Evolutionary conservation across 768 basidiomycete genomes (phyloP), one percentile per base, ranked within the genome.

Genomic region (Crucibulum laeve): DNA sequence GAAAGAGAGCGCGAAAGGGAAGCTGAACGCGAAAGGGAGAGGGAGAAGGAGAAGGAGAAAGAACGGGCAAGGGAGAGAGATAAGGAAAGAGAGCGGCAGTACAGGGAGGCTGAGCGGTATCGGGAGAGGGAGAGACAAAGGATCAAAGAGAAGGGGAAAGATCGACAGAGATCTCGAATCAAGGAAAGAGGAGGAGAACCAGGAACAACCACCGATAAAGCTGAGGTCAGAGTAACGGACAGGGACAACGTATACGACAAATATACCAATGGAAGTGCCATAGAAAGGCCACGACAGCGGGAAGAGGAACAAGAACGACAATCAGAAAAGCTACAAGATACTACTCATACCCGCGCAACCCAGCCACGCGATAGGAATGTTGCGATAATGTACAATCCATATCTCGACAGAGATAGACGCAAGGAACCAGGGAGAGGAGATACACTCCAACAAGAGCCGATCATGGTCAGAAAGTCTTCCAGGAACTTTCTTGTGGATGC

Each of bases 61-160:
- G 26, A 36, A 26, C 40, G 44, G 33, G 40, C 4, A 49, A 51
- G 21, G 34, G 47, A 22, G 48, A 49, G 39, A 43, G 48, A 56
- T 50, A 56, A 44, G 33, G 61, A 61, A 32, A 65, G 42, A 50
- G 59, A 62, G 48, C 65, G 56, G 53, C 60, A 64, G 47, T 46
- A 51, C 53, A 40, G 46, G 26, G 47, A 52, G 25, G 39, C 14
- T 19, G 48, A 49, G 25, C 47, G 44, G 19, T 43, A 48, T n/a
- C 47, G 48, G 25, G 44, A 23, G 13, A 46, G 48, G 28, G 36
- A 41, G 46, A 44, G 21, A 21, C 50, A 55, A 23, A 40, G 42
- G 25, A 47, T 48, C 42, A 40, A 36, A 26, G 50, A 48, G 30
- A 45, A 38, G 24, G 52, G 54, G 36, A 49, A 32, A 15, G 47